Base-by-base conservation (phyloP, 2,329 filamentous ascomycete species). In the Xenoacremonium recifei region DNA sequence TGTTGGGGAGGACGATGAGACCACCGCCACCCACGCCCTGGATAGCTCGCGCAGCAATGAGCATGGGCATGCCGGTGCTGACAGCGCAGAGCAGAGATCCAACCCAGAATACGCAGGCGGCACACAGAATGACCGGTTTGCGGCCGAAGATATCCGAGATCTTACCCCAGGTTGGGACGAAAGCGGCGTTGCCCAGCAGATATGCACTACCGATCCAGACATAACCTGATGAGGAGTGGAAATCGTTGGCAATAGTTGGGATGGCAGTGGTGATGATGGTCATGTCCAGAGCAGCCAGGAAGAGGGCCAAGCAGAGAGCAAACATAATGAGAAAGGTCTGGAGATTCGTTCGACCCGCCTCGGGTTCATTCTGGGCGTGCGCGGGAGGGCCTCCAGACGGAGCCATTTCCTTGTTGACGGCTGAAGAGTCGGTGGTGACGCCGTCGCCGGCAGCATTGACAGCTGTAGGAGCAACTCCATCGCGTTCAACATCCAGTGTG, bases 201-300 rank as follows among this genome's bases (percentile, higher is more conserved):
- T 87, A 92, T 3, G 85, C 80, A 27, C 78, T 81, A 12, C 87
- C 87, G 47, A 92, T 83, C 88, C 87, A 91, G 38, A 83, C 78
- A 64, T 90, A 91, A 18, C 85, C 86, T 13, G 77, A 70, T 3
- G 79, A 79, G 5, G 85, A 86, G 33, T 80, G 58, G 47, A 91
- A 78, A 45, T 85, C 72, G 23, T 66, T 64, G 5, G 79, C 73
- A 49, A 88, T 87, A 12, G 80, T 81, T 0, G 84, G 83, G 5
- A 86, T 71, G 5, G 83, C 80, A 0, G 83, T 86, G 10, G 84
- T 76, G 51, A 87, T 71, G 57, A 86, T 84, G 21, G 81, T 85
- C 38, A 73, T 66, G 54, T 80, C 76, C 39, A 80, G 67, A 1
- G 76, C 76, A 2, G 76, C 75, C 23, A 80, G 67, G 59, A 79